Percentiles rank a stretch among this genome's conserved stretches.
phyloP scores from a whole-genome alignment of 768 basidiomycete species.

The Gymnopilus dilepis region DNA sequence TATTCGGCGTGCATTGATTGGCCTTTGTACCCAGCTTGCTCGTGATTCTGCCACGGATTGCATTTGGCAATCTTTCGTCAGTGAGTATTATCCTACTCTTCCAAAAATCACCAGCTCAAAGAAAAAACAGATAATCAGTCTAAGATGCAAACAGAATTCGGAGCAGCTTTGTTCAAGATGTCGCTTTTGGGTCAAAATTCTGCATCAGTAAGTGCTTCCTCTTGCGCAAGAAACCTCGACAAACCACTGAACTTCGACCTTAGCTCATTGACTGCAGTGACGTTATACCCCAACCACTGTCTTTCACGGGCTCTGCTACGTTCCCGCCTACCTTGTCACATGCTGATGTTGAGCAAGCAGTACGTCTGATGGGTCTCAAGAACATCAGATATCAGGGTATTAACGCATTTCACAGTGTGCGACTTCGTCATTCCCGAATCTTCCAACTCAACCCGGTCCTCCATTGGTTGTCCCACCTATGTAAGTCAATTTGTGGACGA shows the following conservation, averaged over 20 bases:
- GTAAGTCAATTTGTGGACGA: background rate
- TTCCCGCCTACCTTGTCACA: conserved; percentile 35
- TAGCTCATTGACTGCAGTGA: conserved; percentile 26
- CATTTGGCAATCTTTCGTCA: conserved; percentile 49
- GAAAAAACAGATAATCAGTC: conserved; percentile 34
- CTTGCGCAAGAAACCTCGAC: background rate
- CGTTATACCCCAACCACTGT: conserved; percentile 40
- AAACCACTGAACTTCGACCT: conserved; percentile 28
- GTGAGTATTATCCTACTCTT: conserved; percentile 24
- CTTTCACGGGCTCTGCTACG: conserved; percentile 25
- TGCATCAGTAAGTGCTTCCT: conserved; percentile 14
- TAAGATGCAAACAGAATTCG: conserved; percentile 39
- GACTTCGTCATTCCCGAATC: conserved; percentile 6
- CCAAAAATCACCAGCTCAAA: background rate
- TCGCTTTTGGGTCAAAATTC: conserved; percentile 46
- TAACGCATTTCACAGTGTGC: background rate
- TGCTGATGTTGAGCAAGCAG: conserved; percentile 31
- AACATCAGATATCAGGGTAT: too few species aligned
- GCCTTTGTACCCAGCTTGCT: conserved; percentile 29
- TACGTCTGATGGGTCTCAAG: conserved; percentile 27
- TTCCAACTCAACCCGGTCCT: conserved; percentile 7
- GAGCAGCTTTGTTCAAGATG: conserved; percentile 47
- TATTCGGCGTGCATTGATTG: background rate
- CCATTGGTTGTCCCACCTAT: conserved; percentile 8
- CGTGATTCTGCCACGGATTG: conserved; percentile 51